phyloP scores from a whole-genome alignment of 257 asterid species.

The Cynanchum wilfordii region DNA sequence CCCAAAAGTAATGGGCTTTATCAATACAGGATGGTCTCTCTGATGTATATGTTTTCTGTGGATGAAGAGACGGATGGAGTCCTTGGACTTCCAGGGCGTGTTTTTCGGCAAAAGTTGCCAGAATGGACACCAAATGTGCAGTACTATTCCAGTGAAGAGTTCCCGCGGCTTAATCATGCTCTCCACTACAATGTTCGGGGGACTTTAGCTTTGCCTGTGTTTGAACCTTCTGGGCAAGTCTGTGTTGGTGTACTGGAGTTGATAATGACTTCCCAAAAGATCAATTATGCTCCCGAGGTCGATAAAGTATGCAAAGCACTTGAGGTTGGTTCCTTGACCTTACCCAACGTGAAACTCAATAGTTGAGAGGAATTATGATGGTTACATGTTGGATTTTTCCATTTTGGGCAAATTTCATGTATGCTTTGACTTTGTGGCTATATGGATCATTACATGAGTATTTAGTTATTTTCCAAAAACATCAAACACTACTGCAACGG shows the following conservation, averaged over 20 bases:
- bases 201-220: slow-evolving; percentile 89
- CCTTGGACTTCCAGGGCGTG: slow-evolving; percentile 89
- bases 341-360: slow-evolving; percentile 10
- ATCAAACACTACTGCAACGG: no score
- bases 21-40: slow-evolving; percentile 78
- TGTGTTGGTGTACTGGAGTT: slow-evolving; percentile 89
- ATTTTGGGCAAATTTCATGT: neutral
- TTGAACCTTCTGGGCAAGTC: slow-evolving; percentile 81
- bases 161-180: slow-evolving; percentile 73
- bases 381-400: neutral
- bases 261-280: slow-evolving; percentile 89
- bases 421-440: neutral
- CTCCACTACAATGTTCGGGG: slow-evolving; percentile 73
- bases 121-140: slow-evolving; percentile 98
- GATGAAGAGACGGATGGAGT: slow-evolving; percentile 66
- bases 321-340: slow-evolving; percentile 57
- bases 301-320: slow-evolving; percentile 97
- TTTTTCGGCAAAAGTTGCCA: slow-evolving; percentile 66
- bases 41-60: slow-evolving; percentile 62
- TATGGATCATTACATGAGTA: no score
- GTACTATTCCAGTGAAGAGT: slow-evolving; percentile 85
- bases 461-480: neutral
- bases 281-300: slow-evolving; percentile 90
- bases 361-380: neutral
- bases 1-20: slow-evolving; percentile 78